Conservation (phyloP, 257 asterid genomes). For the Osmanthus fragrans region DNA sequence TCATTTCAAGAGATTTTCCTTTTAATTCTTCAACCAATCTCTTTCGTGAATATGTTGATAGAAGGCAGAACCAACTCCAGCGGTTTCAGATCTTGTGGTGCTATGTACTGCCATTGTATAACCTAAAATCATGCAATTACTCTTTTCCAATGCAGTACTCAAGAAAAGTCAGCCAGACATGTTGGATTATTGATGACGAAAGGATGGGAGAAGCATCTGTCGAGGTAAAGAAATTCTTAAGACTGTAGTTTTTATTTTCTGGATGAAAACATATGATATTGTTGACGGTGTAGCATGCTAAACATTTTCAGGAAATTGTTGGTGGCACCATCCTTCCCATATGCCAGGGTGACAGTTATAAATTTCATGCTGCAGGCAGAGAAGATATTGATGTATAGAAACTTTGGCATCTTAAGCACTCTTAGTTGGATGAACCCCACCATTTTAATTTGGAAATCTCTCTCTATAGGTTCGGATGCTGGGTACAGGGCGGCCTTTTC, state of each 20-base stretch:
- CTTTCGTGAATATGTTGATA: background rate
- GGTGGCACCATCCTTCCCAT: slow-evolving; percentile 83
- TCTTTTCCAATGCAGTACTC: slow-evolving; percentile 63
- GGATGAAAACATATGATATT: slow-evolving; percentile 12
- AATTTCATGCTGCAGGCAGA: slow-evolving; percentile 99
- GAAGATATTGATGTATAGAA: slow-evolving; percentile 92
- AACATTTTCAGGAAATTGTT: slow-evolving; percentile 70
- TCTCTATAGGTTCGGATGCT: slow-evolving; percentile 83
- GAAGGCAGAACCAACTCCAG: background rate
- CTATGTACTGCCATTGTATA: background rate
- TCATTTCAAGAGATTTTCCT: slow-evolving; percentile 4
- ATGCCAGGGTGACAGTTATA: slow-evolving; percentile 76
- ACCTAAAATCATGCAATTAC: slow-evolving; percentile 17
- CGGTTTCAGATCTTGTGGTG: background rate
- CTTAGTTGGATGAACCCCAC: slow-evolving; percentile 12
- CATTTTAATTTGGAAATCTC: slow-evolving; percentile 19
- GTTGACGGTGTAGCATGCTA: slow-evolving; percentile 9
- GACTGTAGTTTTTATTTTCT: slow-evolving; percentile 14
- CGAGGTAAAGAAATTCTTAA: slow-evolving; percentile 56
- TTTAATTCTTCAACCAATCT: slow-evolving; percentile 2
- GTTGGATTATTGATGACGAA: slow-evolving; percentile 96
- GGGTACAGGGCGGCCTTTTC: slow-evolving; percentile 96
- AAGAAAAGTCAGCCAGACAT: slow-evolving; percentile 91
- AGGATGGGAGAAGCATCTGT: slow-evolving; percentile 98
- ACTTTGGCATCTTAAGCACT: slow-evolving; percentile 21